phyloP scores from a whole-genome alignment of 2,329 filamentous ascomycete species.

The Orbilia javanica region DNA sequence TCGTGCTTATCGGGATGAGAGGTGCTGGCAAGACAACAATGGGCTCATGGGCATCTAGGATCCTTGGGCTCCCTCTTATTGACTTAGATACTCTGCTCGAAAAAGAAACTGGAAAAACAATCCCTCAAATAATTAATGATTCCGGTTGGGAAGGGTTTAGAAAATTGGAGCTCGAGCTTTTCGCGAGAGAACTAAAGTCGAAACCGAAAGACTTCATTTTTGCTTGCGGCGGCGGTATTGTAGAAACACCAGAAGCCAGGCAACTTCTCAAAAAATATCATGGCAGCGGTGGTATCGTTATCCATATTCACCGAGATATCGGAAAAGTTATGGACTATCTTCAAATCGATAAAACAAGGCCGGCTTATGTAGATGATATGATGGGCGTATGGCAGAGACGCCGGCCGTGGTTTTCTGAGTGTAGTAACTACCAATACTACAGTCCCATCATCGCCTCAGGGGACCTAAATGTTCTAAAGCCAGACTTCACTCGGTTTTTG shows the following conservation, averaged over 20 bases:
- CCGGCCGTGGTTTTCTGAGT: slow-evolving; percentile 89
- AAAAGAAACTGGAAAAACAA: slow-evolving; percentile 77
- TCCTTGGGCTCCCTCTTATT: slow-evolving; percentile 80
- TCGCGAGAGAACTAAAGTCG: slow-evolving; percentile 80
- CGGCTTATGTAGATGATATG: slow-evolving; percentile 93
- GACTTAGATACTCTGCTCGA: slow-evolving; percentile 93
- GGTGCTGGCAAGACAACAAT: slow-evolving; percentile 96
- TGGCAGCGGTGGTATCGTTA: slow-evolving; percentile 81
- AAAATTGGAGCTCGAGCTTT: slow-evolving; percentile 78
- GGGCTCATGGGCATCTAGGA: slow-evolving; percentile 83
- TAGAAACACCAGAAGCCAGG: slow-evolving; percentile 85
- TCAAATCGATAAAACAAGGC: slow-evolving; percentile 86
- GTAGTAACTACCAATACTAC: slow-evolving; percentile 94
- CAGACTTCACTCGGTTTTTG: slow-evolving; percentile 81
- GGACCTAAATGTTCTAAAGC: slow-evolving; percentile 70
- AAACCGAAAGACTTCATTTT: slow-evolving; percentile 83
- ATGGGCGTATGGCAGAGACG: slow-evolving; percentile 89
- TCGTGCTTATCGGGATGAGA: slow-evolving; percentile 97
- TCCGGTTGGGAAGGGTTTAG: slow-evolving; percentile 91
- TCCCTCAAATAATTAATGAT: slow-evolving; percentile 84
- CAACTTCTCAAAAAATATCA: slow-evolving; percentile 80
- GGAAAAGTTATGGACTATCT: slow-evolving; percentile 90
- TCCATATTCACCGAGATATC: slow-evolving; percentile 89
- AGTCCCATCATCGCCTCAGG: slow-evolving; percentile 75
- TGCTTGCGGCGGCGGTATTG: slow-evolving; percentile 92